Evolutionary conservation across 1,284 basidiomycete species (phyloP).

Genomic region (Ustilago lituana): DNA sequence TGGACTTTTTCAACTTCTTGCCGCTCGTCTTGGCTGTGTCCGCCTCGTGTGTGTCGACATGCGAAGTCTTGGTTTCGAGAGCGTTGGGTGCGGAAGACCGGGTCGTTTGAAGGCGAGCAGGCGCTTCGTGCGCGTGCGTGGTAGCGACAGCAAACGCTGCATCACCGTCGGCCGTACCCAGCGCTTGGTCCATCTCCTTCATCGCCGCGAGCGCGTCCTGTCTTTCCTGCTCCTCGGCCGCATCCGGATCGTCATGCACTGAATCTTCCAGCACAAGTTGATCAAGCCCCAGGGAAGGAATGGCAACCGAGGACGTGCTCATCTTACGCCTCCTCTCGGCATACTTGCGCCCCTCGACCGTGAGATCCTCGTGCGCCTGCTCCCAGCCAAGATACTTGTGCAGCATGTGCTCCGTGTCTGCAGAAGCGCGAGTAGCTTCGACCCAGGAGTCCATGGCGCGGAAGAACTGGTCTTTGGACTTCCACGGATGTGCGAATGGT

Average conservation of each 20-base stretch:
- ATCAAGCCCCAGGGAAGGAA: slow-evolving; percentile 20
- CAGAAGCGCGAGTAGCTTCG: slow-evolving; percentile 17
- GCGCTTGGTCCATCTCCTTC: neutral
- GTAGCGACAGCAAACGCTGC: slow-evolving; percentile 16
- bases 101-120: slow-evolving; percentile 36
- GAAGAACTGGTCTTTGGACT: slow-evolving; percentile 40
- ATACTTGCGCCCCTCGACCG: slow-evolving; percentile 48
- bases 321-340: slow-evolving; percentile 48
- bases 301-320: slow-evolving; percentile 17
- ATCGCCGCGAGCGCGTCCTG: neutral
- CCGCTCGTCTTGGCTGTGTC: slow-evolving; percentile 7
- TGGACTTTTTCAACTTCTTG: slow-evolving; percentile 21
- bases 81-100: slow-evolving; percentile 17
- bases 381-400: slow-evolving; percentile 48
- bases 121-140: slow-evolving; percentile 37
- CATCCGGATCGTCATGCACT: neutral
- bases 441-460: slow-evolving; percentile 41
- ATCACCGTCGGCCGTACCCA: neutral
- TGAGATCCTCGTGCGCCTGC: slow-evolving; percentile 44
- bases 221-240: neutral
- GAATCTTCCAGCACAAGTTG: slow-evolving; percentile 3
- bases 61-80: neutral
- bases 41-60: neutral
- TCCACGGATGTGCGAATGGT: slow-evolving; percentile 50
- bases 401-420: slow-evolving; percentile 39